Evolutionary conservation across 2,329 filamentous ascomycete genomes (phyloP).

Genomic region (Hymenoscyphus scutula): DNA sequence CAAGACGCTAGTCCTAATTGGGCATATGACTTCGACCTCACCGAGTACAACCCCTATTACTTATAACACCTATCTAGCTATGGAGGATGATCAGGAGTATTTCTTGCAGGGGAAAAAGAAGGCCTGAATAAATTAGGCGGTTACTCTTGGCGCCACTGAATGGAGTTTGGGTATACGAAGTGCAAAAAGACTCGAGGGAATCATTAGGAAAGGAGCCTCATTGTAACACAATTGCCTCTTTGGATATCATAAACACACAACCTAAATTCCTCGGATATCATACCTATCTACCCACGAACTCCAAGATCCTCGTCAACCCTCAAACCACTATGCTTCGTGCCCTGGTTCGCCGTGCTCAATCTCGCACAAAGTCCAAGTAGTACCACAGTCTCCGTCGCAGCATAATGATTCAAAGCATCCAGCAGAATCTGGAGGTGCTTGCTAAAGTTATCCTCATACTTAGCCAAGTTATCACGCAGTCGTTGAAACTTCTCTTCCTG

Average conservation of each 20-base stretch:
- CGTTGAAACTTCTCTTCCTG: constrained; percentile 52
- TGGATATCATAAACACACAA: constrained; percentile 14
- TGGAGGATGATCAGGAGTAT: too few relatives aligned
- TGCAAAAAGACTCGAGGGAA: too few relatives aligned
- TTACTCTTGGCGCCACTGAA: too few relatives aligned
- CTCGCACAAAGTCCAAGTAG: constrained; percentile 83
- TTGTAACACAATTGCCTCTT: neutral
- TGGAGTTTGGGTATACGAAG: too few relatives aligned
- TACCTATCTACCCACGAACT: constrained; percentile 20
- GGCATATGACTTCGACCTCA: too few relatives aligned
- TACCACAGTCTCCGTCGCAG: constrained; percentile 94
- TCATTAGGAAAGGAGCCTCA: too few relatives aligned
- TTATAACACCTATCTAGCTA: too few relatives aligned
- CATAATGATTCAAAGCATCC: constrained; percentile 94
- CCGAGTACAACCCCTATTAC: too few relatives aligned
- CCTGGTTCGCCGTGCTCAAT: constrained; percentile 77
- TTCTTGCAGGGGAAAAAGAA: too few relatives aligned
- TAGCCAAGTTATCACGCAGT: constrained; percentile 60
- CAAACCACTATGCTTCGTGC: constrained; percentile 61
- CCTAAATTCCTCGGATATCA: constrained; percentile 4
- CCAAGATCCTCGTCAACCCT: constrained; percentile 55
- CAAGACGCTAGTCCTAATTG: too few relatives aligned
- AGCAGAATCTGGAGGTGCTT: constrained; percentile 89
- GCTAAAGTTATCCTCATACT: constrained; percentile 92
- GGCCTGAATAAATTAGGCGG: too few relatives aligned